Evolutionary conservation across 805 yeast species (phyloP).

Genomic region (Candida ovalis): DNA sequence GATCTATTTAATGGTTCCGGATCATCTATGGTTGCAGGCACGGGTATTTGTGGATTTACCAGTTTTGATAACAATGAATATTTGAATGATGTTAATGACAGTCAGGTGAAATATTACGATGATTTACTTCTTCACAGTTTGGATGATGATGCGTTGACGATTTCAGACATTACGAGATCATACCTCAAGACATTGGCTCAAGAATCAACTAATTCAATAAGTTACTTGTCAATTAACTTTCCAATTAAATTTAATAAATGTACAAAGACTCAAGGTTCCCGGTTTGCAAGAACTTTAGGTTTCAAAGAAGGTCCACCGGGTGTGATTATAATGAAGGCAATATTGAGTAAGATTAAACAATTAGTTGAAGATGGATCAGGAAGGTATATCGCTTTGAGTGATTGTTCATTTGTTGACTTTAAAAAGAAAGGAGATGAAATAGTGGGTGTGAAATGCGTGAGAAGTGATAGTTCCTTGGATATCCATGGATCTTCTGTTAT

Average conservation of each 20-base stretch:
- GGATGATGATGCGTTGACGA: conserved; percentile 38
- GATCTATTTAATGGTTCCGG: conserved; percentile 43
- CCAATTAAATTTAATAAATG: conserved; percentile 38
- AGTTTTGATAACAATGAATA: conserved; percentile 49
- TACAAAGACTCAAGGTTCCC: conserved; percentile 10
- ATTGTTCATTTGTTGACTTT: conserved; percentile 37
- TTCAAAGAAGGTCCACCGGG: conserved; percentile 44
- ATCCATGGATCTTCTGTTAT: conserved; percentile 48
- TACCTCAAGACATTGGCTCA: conserved; percentile 41
- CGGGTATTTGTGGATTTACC: conserved; percentile 67
- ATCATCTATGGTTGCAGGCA: conserved; percentile 57
- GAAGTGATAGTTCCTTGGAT: conserved; percentile 18
- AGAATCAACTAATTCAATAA: conserved; percentile 61
- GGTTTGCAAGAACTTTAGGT: conserved; percentile 11
- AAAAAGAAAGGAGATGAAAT: conserved; percentile 24
- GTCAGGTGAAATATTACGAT: conserved; percentile 51
- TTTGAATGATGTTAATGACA: conserved; percentile 48
- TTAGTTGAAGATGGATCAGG: conserved; percentile 32
- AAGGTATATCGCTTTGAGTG: conserved; percentile 30
- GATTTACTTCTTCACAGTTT: conserved; percentile 62
- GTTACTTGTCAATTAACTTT: conserved; percentile 68
- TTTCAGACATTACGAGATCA: conserved; percentile 46
- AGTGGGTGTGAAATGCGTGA: conserved; percentile 24
- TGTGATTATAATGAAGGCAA: conserved; percentile 51
- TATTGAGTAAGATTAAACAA: conserved; percentile 44